These are phyloP conservation scores for Stachybotrys echinatus DNA, from an alignment of 2,329 filamentous ascomycete species.

Conservation along the genomic window DNA sequence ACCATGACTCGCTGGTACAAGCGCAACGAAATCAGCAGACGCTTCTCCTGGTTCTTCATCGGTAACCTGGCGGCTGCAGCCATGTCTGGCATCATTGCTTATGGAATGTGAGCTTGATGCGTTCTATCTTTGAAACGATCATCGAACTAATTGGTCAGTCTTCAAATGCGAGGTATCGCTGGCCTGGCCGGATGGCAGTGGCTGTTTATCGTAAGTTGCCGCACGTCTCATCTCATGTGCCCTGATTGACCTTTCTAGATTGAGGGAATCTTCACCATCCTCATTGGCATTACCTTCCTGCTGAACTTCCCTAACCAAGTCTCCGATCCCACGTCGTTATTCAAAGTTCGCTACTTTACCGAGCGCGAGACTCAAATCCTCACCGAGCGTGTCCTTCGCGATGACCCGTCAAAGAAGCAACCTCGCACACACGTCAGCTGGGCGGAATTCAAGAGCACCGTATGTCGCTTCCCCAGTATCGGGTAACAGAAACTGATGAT, in stretches of 20 bases:
- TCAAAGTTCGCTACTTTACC: slow-evolving; percentile 21
- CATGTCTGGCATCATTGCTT: slow-evolving; percentile 33
- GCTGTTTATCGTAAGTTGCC: slow-evolving; percentile 46
- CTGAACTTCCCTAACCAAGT: slow-evolving; percentile 21
- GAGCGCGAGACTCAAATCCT: slow-evolving; percentile 27
- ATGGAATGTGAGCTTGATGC: slow-evolving; percentile 29
- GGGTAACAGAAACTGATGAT: neutral
- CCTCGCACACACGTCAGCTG: slow-evolving; percentile 16
- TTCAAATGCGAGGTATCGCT: slow-evolving; percentile 15
- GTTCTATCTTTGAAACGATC: slow-evolving; percentile 33
- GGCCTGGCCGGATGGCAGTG: slow-evolving; percentile 59
- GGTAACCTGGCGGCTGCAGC: slow-evolving; percentile 36
- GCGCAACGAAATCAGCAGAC: slow-evolving; percentile 33
- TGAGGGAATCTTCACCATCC: slow-evolving; percentile 27
- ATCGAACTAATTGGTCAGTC: slow-evolving; percentile 53
- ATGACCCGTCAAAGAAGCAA: slow-evolving; percentile 22
- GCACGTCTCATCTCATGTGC: neutral
- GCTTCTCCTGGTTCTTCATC: slow-evolving; percentile 37
- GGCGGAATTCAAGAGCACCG: slow-evolving; percentile 23
- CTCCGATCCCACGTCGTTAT: slow-evolving; percentile 19
- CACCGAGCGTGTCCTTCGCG: slow-evolving; percentile 17
- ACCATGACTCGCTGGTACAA: slow-evolving; percentile 41
- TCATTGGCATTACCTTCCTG: slow-evolving; percentile 23
- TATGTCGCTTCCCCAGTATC: too few relatives aligned
- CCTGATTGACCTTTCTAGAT: slow-evolving; percentile 12